Evolutionary conservation across 495 filamentous ascomycete genomes (phyloP).

Genomic region (Penicillium odoratum): DNA sequence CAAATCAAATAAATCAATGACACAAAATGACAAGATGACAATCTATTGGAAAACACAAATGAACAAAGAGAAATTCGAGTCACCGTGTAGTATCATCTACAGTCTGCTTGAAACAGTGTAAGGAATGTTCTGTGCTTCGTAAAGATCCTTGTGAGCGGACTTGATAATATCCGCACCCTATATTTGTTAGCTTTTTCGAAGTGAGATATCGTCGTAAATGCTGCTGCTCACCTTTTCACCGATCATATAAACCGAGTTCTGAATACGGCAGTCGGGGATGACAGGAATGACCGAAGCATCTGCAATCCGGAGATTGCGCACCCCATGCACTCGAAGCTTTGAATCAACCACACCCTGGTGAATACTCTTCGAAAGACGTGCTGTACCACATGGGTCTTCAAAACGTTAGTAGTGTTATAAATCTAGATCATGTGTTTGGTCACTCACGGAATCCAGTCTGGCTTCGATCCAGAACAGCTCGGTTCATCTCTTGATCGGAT

Average conservation of each 20-base stretch:
- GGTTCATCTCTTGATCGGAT: constrained; percentile 56
- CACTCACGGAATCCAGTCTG: constrained; percentile 57
- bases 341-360: constrained; percentile 54
- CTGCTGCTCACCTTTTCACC: constrained; percentile 49
- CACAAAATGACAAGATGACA: neutral
- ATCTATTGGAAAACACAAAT: neutral
- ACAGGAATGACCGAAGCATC: constrained; percentile 39
- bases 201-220: neutral
- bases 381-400: constrained; percentile 52
- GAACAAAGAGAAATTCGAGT: neutral
- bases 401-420: neutral
- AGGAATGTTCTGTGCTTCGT: constrained; percentile 23
- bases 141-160: constrained; percentile 31
- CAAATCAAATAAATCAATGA: neutral
- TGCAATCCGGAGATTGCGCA: constrained; percentile 51
- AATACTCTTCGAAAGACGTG: constrained; percentile 52
- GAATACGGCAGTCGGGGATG: constrained; percentile 42
- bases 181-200: neutral
- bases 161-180: constrained; percentile 39
- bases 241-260: constrained; percentile 57
- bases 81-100: neutral
- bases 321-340: constrained; percentile 55
- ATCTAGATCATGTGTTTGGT: neutral
- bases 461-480: constrained; percentile 54
- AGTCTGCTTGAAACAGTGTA: neutral